Evolutionary conservation across 768 basidiomycete species (phyloP), one percentile per base, ranked within the genome.

Genomic region (Saitozyma sp.): DNA sequence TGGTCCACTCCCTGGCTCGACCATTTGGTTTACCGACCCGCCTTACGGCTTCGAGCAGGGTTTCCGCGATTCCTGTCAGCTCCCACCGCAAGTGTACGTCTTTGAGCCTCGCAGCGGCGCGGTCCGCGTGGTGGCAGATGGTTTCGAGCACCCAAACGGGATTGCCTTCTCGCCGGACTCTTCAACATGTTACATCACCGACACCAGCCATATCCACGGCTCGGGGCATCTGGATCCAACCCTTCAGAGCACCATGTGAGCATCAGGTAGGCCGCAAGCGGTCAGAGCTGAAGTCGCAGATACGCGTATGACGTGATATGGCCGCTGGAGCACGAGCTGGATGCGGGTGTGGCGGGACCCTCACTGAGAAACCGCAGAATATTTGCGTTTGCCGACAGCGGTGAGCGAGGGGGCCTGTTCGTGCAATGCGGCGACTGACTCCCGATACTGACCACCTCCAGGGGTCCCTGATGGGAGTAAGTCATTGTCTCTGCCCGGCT

Each of bases 111-210:
- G 20, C 4, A 40, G 59, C 3, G 63, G 65, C 8, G 57, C 53
- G 8, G 52, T 67, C 4, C 40, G 61, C 46, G 62, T 51, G 4
- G 54, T 67, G 3, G 69, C 69, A 11, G 69, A 70, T 43, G 63
- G 64, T 1, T 67, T 70, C 37, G 54, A 63, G n/a, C 66, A 70
- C 52, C 66, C 66, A 2, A 70, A 70, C 45, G 69, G 69, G 9
- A 67, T 70, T 10, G 37, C 41, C n/a, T 67, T 70, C 50, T 50
- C 50, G 14, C 63, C 66, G 11, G 58, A 63, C 19, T 58, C 64
- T 10, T n/a, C 16, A 38, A 52, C 41, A 10, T 70, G 69, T 42
- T 70, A 70, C 45, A 54, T 70, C 42, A 67, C 69, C n/a, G 69
- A 67, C 56, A 70, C 69, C 6, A 39, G 51, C 29, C 61, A 60